Conservation (phyloP, 805 yeast genomes). For the Nakazawaea sp. region DNA sequence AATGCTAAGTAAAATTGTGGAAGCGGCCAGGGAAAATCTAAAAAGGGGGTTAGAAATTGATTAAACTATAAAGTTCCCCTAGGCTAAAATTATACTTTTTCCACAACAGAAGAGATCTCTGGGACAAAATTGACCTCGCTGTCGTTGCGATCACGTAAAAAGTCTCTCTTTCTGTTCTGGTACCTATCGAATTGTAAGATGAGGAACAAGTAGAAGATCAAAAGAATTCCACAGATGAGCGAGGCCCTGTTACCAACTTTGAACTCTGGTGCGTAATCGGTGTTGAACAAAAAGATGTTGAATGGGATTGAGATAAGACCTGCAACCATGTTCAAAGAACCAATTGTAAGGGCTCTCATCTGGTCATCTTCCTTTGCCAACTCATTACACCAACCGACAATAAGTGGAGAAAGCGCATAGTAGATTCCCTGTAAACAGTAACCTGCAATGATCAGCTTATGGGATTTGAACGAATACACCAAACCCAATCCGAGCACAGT, state of each 20-base stretch:
- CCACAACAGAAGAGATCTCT: too few species aligned
- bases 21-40: not conserved
- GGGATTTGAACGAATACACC: conserved; percentile 51
- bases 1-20: too few species aligned
- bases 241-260: conserved; percentile 4
- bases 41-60: not conserved
- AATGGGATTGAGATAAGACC: conserved; percentile 5
- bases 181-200: conserved; percentile 7
- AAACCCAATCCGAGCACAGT: conserved; percentile 47
- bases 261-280: conserved; percentile 4
- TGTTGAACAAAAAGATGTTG: conserved; percentile 2
- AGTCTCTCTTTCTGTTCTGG: conserved; percentile 8
- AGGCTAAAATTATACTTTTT: too few species aligned
- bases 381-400: conserved; percentile 53
- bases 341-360: conserved; percentile 49
- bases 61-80: not conserved
- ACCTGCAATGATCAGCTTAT: conserved; percentile 56
- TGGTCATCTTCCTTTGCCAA: conserved; percentile 51
- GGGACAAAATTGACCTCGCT: too few species aligned
- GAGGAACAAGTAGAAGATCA: not conserved
- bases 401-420: conserved; percentile 58
- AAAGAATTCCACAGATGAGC: conserved; percentile 3
- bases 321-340: conserved; percentile 37
- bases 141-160: too few species aligned
- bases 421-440: conserved; percentile 53